Percentiles rank a stretch among this genome's conserved stretches.
phyloP scores from a whole-genome alignment of 495 filamentous ascomycete species.

The Schizothecium vesticola region DNA sequence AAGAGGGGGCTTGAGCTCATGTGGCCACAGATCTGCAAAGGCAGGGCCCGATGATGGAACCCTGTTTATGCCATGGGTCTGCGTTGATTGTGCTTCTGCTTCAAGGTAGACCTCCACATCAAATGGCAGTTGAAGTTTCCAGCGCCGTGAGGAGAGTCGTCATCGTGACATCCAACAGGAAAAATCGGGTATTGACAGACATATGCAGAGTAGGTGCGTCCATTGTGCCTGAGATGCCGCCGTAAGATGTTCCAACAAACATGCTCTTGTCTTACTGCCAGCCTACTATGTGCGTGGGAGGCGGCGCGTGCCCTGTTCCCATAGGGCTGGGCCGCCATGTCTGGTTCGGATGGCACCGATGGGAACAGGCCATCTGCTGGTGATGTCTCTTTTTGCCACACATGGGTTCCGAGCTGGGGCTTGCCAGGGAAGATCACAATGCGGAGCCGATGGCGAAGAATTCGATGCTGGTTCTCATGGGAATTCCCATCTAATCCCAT shows the following conservation, averaged over 20 bases:
- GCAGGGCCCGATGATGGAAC: conserved; percentile 12
- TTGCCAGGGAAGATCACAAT: neutral
- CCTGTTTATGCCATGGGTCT: conserved; percentile 7
- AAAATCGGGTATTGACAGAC: neutral
- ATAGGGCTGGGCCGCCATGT: neutral
- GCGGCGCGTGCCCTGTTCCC: too few species aligned
- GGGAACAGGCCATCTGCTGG: neutral
- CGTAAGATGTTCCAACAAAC: neutral
- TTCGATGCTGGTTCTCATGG: neutral
- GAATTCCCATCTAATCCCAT: neutral
- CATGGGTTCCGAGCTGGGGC: neutral
- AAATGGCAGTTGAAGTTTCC: neutral
- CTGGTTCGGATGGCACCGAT: neutral
- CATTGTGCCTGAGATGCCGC: neutral
- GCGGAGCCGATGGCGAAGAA: neutral
- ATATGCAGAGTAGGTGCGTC: neutral
- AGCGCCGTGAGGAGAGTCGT: too few species aligned
- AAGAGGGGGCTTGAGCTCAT: neutral
- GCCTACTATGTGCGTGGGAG: neutral
- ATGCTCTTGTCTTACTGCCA: neutral
- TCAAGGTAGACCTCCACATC: neutral
- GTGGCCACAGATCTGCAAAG: conserved; percentile 12
- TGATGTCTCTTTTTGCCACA: neutral
- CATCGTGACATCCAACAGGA: too few species aligned
- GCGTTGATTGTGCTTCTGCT: neutral